Base-by-base conservation (phyloP, 129 eudicot genomes). In the Lonicera japonica region DNA sequence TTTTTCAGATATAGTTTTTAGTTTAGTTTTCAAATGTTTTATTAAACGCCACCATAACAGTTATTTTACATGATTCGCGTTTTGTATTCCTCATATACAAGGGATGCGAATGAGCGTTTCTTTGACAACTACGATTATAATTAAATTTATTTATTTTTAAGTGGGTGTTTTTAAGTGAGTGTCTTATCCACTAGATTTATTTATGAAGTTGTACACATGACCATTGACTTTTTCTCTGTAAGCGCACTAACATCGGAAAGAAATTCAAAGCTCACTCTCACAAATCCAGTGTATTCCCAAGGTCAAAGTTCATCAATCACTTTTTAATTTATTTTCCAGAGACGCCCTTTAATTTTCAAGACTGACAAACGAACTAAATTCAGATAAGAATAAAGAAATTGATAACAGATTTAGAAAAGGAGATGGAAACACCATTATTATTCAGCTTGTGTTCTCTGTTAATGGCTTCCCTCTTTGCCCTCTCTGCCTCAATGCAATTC, bases 401-500 rank as follows among this genome's bases (percentile, higher is more conserved):
- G 36, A 8, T 16, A 12, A 10, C 50, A 43, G 50, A 1, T 10
- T 43, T 43, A 43, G 8, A 29, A 46, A 17, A 16, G 5, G 43
- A 59, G 57, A 75, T 63, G 80, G 54, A 18, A 5, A 25, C 57
- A 16, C 64, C 24, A 41, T 51, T 56, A 41, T 51, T 56, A 38
- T 59, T 58, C 66, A 39, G 61, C n/a, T 2, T 60, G 8, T 66
- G 70, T 66, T 69, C 61, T 51, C 15, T 74, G 20, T 48, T 74
- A 59, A 79, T 79, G 77, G 77, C 84, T 18, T 61, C 69, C 74
- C 84, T 74, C 29, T 79, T 79, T 52, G 80, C 60, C 38, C 63
- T 70, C 21, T 79, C 77, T 38, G 68, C 81, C 47, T 45, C 63
- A 58, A 45, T 79, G 58, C 84, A 79, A 56, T 55, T 79, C 48